These are phyloP conservation scores for Coemansia sp. DNA, from an alignment of 192 early-diverging fungal species.

Conservation along the genomic window DNA sequence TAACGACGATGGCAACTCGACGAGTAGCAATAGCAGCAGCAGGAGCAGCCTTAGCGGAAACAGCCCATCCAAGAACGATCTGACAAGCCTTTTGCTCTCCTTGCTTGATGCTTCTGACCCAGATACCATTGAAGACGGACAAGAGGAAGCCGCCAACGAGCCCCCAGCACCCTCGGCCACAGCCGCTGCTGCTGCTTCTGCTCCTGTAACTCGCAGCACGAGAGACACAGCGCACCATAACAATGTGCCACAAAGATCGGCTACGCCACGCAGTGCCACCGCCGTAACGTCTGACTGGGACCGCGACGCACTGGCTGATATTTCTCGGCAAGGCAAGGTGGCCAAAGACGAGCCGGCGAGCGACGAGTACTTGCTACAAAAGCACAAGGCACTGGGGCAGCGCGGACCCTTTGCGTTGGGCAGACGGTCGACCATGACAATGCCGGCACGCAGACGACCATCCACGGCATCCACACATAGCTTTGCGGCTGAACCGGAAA, in stretches of 20 bases:
- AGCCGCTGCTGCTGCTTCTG: not conserved
- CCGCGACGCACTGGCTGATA: conserved; percentile 22
- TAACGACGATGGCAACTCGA: not conserved
- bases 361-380: conserved; percentile 36
- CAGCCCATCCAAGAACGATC: not conserved
- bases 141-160: not conserved
- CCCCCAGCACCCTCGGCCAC: not conserved
- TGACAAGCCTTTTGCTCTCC: conserved; percentile 26
- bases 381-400: conserved; percentile 37
- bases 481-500: not conserved
- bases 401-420: conserved; percentile 1
- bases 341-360: conserved; percentile 4
- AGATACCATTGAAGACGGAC: not conserved
- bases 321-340: conserved; percentile 19
- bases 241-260: conserved; percentile 6
- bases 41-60: not conserved
- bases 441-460: not conserved
- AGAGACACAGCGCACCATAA: not conserved
- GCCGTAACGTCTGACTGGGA: conserved; percentile 34
- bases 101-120: conserved; percentile 16
- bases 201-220: not conserved
- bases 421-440: conserved; percentile 3
- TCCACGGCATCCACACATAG: not conserved
- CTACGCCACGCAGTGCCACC: not conserved
- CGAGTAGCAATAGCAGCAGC: conserved; percentile 16